phyloP scores from a whole-genome alignment of 805 yeast species.

The Kluyveromyces wickerhamii region DNA sequence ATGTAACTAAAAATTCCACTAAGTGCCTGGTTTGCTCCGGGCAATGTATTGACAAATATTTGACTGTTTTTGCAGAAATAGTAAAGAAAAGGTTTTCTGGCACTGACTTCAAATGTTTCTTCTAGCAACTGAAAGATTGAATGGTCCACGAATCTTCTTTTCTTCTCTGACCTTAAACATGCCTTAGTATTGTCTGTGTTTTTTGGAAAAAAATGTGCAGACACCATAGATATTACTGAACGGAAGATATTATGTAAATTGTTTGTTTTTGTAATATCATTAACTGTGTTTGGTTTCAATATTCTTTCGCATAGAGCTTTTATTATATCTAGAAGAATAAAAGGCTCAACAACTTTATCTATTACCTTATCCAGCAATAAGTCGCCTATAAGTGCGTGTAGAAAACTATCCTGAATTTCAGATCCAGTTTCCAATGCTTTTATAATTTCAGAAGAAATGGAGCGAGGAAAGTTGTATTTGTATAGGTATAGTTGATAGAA shows the following conservation, averaged over 20 bases:
- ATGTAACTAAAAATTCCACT: conserved; percentile 10
- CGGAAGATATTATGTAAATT: no score
- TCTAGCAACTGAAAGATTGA: neutral
- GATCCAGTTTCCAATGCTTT: conserved; percentile 12
- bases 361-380: conserved; percentile 19
- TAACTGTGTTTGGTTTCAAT: no score
- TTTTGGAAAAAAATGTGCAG: no score
- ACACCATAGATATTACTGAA: no score
- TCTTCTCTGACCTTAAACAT: no score
- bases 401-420: conserved; percentile 17
- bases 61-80: conserved; percentile 20
- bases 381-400: conserved; percentile 18
- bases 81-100: conserved; percentile 29
- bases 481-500: conserved; percentile 12
- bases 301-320: conserved; percentile 2
- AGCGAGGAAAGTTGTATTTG: conserved; percentile 14
- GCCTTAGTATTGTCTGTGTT: no score
- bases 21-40: conserved; percentile 13
- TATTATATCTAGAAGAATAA: conserved; percentile 16
- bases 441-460: conserved; percentile 11
- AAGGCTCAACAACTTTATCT: conserved; percentile 23
- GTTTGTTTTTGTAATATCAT: no score
- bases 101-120: neutral
- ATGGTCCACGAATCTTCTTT: conserved; percentile 1
- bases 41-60: conserved; percentile 10